Evolutionary conservation across 78 protist genomes (phyloP), one percentile per base, ranked within the genome.

Genomic region (Speleostelium caveatum): DNA sequence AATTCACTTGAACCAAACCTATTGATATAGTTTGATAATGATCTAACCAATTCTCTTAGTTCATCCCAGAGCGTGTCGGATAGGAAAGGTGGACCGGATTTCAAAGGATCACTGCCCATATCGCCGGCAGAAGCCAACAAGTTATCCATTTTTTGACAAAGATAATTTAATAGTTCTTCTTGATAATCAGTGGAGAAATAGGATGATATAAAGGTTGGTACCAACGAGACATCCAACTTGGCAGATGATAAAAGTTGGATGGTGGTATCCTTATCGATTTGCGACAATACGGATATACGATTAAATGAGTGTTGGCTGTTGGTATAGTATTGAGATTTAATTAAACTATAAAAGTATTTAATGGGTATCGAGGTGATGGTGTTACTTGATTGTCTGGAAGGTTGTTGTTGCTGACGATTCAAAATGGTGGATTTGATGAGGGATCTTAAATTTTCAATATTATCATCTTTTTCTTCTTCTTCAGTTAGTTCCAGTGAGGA

Each of bases 11-110:
- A 30, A 38, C 91, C 91, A 69, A 71, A 83, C 39, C 53, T 67
- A 71, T 83, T 83, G 58, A 83, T 83, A 19, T 33, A 83, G 16
- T 73, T 65, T 58, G 91, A 53, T 21, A 83, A 42, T n/a, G 63
- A 69, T 30, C 91, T 38, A 8, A 72, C 42, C 0, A 58, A 26
- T 22, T 83, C 91, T 24, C 72, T 26, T 22, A 83, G 26, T 30
- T 83, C 91, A 14, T 83, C 91, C 91, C 91, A 83, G n/a, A 83
- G 39, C 12, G 53, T 14, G 39, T 83, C 91, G 12, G 71, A 55
- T 17, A 83, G 22, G 30, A 80, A 68, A 51, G 87, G 87, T 41
- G 89, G 89, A 17, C 78, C 75, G 63, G 36, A 45, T 28, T 68
- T 32, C 14, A 68, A 63, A 30, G 75, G 89, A 58, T 68, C 78